Base-by-base conservation (phyloP, 176 grass and related monocot genomes). In the Echinochloa phyllopogon region DNA sequence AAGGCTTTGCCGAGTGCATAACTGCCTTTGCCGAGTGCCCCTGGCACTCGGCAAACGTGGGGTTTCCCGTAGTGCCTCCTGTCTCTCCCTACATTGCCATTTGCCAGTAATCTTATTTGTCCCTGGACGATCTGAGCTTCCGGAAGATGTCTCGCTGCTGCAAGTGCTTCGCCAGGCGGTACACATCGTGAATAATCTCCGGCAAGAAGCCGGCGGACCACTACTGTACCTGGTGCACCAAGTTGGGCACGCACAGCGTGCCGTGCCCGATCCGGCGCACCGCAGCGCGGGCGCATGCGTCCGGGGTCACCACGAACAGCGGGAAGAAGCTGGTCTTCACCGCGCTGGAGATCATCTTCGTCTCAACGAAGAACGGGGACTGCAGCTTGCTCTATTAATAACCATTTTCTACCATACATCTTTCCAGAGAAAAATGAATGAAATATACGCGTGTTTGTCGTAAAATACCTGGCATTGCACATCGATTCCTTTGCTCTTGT, bases 231-330 rank as follows among this genome's bases (percentile, higher is more conserved):
- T 23, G 64, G 78, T 81, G 78, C 6, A 12, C 63, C 0, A 81
- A 1, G 33, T 69, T 81, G 39, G 64, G 78, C 63, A 81, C 50
- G 45, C 78, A 81, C 36, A 68, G 21, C 48, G 6, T 4, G 14
- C 78, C 78, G 39, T 69, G 33, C 21, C 78, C 78, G 64, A 81
- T 81, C 78, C 64, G 53, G 0, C 78, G 39, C 48, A 25, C 48
- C 4, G 64, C 78, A 6, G 64, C 78, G 15, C 14, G 50, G 47
- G 64, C 78, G 6, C 66, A 81, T 21, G 37, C 78, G 8, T 81
- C 78, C 0, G 64, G 23, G 0, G 47, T 55, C 21, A 52, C 64
- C 78, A 81, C 10, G 18, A 69, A 41, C n/a, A 56, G 21, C 14
- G 64, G 49, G 2, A 6, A 41, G 13, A 81, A 41, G n/a, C 6